A percentile compares a stretch with the other conserved stretches of the same genome.
Evolutionary conservation across 192 early-diverging fungal species (phyloP).

Genomic region (Pilobolus umbonatus): DNA sequence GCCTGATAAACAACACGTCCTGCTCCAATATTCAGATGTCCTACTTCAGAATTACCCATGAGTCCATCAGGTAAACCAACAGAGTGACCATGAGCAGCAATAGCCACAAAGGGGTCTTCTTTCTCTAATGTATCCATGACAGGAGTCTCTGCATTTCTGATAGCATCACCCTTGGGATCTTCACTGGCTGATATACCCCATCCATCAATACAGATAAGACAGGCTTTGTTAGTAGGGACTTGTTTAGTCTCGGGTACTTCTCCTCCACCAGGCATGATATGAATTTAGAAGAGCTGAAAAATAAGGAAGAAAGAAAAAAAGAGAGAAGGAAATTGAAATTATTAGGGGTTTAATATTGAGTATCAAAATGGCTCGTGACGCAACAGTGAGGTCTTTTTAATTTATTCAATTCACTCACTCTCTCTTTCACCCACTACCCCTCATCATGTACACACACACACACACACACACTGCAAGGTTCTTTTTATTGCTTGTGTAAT

Average conservation of each 20-base stretch:
- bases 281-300: conserved; percentile 10
- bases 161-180: conserved; percentile 81
- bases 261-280: conserved; percentile 37
- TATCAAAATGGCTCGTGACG: no score
- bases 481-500: neutral
- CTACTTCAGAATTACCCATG: conserved; percentile 99
- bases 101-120: conserved; percentile 66
- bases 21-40: conserved; percentile 99
- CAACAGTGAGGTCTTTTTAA: neutral
- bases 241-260: conserved; percentile 30
- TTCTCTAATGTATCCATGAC: conserved; percentile 82
- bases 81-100: conserved; percentile 90
- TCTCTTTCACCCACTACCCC: neutral
- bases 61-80: conserved; percentile 98
- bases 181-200: conserved; percentile 86
- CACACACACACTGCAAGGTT: no score
- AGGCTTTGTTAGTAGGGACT: conserved; percentile 58
- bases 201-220: conserved; percentile 94
- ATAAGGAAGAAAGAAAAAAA: conserved; percentile 11
- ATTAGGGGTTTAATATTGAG: no score
- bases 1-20: conserved; percentile 98
- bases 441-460: no score
- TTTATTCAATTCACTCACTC: neutral
- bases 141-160: conserved; percentile 88
- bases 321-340: conserved; percentile 12